Evolutionary conservation across 495 filamentous ascomycete species (phyloP).

Genomic region (Cairneyella variabilis): DNA sequence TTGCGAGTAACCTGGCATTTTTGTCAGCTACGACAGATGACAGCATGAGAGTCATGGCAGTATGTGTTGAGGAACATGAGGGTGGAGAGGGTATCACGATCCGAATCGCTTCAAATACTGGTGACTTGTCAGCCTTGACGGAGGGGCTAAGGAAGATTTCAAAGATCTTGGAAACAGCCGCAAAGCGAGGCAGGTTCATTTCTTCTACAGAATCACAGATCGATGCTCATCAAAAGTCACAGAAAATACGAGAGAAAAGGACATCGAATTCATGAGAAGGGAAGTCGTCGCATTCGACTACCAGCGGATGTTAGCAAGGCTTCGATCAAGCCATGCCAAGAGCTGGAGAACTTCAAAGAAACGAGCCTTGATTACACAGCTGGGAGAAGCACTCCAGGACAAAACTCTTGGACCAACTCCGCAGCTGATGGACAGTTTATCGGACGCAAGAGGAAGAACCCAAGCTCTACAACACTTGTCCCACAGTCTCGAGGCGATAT

Average conservation of each 20-base stretch:
- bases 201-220: constrained; percentile 6
- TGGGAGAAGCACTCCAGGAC: no score
- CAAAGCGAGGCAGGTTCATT: constrained; percentile 25
- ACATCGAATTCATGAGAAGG: background rate
- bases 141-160: constrained; percentile 27
- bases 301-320: constrained; percentile 24
- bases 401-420: no score
- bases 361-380: background rate
- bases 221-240: background rate
- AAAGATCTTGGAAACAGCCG: constrained; percentile 23
- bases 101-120: constrained; percentile 26
- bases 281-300: constrained; percentile 24
- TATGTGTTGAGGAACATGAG: constrained; percentile 31
- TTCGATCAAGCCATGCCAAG: constrained; percentile 28
- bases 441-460: constrained; percentile 5
- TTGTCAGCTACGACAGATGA: constrained; percentile 25
- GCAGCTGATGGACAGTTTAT: constrained; percentile 3
- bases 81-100: constrained; percentile 24
- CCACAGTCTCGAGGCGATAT: constrained; percentile 10
- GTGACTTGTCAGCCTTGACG: constrained; percentile 22
- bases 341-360: background rate
- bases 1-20: constrained; percentile 26
- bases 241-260: background rate
- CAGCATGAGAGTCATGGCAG: constrained; percentile 25
- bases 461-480: constrained; percentile 10